A percentile compares a stretch with the other conserved stretches of the same genome.
These are phyloP conservation scores for Citeromyces hawaiiensis DNA, from an alignment of 1,139 yeast species.

Conservation along the genomic window DNA sequence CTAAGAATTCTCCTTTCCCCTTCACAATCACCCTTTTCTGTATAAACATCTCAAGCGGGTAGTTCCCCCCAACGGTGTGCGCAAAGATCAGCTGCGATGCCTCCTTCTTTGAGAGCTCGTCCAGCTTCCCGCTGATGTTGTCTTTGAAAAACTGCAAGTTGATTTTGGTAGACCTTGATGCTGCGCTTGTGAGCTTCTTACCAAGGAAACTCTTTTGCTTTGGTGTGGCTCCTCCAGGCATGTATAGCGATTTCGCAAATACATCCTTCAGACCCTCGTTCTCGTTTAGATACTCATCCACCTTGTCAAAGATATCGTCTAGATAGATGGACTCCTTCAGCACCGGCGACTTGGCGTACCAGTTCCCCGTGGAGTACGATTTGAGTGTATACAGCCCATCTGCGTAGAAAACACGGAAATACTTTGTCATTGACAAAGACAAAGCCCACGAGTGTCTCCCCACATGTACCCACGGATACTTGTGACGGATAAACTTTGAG, in stretches of 20 bases:
- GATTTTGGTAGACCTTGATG: constrained; percentile 8
- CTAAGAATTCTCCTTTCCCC: constrained; percentile 6
- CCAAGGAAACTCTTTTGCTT: constrained; percentile 14
- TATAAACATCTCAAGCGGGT: constrained; percentile 13
- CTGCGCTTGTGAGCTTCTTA: constrained; percentile 8
- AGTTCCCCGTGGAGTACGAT: constrained; percentile 4
- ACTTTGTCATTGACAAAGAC: constrained; percentile 5
- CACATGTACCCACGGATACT: constrained; percentile 10
- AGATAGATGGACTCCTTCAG: constrained; percentile 9
- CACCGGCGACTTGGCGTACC: constrained; percentile 8
- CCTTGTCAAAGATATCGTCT: constrained; percentile 11
- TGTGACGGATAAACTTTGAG: neutral
- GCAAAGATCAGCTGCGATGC: constrained; percentile 38
- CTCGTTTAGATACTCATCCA: constrained; percentile 10
- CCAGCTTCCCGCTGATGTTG: constrained; percentile 14
- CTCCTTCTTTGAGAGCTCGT: constrained; percentile 17
- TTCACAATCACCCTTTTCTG: constrained; percentile 9
- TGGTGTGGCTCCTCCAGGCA: constrained; percentile 9
- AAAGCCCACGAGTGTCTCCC: constrained; percentile 11
- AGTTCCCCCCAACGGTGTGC: constrained; percentile 12
- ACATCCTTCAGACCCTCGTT: constrained; percentile 7
- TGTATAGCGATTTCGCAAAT: constrained; percentile 7
- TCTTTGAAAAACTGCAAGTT: constrained; percentile 7
- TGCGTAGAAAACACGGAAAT: constrained; percentile 9
- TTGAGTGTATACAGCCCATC: neutral